Conservation (phyloP, 1,284 basidiomycete genomes). For the Peniophora sp. region DNA sequence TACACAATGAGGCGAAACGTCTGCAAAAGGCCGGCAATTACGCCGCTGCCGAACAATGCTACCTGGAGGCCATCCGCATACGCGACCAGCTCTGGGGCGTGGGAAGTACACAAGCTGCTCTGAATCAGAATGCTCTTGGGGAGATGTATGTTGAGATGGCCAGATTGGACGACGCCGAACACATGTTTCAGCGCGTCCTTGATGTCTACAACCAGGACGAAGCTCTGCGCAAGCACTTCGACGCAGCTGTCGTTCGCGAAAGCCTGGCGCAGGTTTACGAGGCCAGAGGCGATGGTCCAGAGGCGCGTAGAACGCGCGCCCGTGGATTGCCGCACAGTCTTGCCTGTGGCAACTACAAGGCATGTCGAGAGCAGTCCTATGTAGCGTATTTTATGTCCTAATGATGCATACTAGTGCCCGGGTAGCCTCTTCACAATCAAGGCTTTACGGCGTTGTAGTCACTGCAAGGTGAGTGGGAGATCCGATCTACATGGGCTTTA, state of each 20-base stretch:
- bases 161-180: slow-evolving; percentile 24
- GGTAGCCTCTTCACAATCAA: slow-evolving; percentile 9
- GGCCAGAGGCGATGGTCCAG: slow-evolving; percentile 19
- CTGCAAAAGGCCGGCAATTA: slow-evolving; percentile 18
- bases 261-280: slow-evolving; percentile 26
- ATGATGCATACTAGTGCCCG: slow-evolving; percentile 16
- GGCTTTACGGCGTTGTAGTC: slow-evolving; percentile 13
- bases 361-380: too few species aligned
- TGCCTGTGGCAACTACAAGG: slow-evolving; percentile 21
- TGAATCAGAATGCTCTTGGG: slow-evolving; percentile 24
- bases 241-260: slow-evolving; percentile 26
- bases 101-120: slow-evolving; percentile 15
- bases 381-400: too few species aligned
- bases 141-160: slow-evolving; percentile 24
- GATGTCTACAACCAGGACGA: slow-evolving; percentile 15
- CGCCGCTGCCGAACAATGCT: slow-evolving; percentile 19
- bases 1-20: slow-evolving; percentile 14
- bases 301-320: slow-evolving; percentile 19
- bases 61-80: slow-evolving; percentile 21
- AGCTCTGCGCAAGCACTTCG: slow-evolving; percentile 12
- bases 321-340: slow-evolving; percentile 17
- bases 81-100: slow-evolving; percentile 16
- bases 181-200: slow-evolving; percentile 22
- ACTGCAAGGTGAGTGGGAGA: slow-evolving; percentile 6
- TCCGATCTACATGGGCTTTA: background rate